phyloP scores from a whole-genome alignment of 495 filamentous ascomycete genomes.

The Pseudevernia furfuracea region DNA sequence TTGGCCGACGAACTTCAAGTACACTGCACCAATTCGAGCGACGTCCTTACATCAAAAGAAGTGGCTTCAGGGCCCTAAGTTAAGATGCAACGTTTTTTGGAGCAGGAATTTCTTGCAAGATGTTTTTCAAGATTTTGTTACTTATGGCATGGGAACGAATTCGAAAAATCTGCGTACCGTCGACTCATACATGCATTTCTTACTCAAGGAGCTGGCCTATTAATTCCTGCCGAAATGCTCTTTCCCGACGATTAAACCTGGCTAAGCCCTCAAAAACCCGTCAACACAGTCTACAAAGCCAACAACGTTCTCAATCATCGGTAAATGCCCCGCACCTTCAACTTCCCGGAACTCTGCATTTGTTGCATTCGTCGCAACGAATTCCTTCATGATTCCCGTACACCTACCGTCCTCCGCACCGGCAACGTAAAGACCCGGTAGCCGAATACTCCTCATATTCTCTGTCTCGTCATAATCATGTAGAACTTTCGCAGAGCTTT shows the following conservation, averaged over 20 bases:
- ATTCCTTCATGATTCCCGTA: not conserved
- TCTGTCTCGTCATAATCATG: not conserved
- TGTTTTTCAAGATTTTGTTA: too few species aligned
- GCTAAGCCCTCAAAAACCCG: not conserved
- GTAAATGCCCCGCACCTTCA: not conserved
- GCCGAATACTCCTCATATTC: not conserved
- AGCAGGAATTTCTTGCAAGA: too few species aligned
- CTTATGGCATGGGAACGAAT: too few species aligned
- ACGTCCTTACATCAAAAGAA: too few species aligned
- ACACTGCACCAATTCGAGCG: too few species aligned
- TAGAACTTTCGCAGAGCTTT: not conserved
- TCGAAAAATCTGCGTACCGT: too few species aligned
- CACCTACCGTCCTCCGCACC: not conserved
- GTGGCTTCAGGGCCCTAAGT: too few species aligned
- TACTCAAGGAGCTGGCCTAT: too few species aligned
- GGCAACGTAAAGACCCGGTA: not conserved
- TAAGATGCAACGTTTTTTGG: too few species aligned
- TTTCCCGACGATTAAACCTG: not conserved
- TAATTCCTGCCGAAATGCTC: not conserved
- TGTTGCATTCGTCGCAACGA: not conserved
- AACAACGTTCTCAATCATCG: not conserved
- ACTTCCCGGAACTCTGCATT: not conserved
- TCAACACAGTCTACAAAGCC: conserved; percentile 1
- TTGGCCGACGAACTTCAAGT: too few species aligned
- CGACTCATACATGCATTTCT: too few species aligned